These are phyloP conservation scores for Solanum sejunctum DNA, from an alignment of 257 asterid species.

Conservation along the genomic window DNA sequence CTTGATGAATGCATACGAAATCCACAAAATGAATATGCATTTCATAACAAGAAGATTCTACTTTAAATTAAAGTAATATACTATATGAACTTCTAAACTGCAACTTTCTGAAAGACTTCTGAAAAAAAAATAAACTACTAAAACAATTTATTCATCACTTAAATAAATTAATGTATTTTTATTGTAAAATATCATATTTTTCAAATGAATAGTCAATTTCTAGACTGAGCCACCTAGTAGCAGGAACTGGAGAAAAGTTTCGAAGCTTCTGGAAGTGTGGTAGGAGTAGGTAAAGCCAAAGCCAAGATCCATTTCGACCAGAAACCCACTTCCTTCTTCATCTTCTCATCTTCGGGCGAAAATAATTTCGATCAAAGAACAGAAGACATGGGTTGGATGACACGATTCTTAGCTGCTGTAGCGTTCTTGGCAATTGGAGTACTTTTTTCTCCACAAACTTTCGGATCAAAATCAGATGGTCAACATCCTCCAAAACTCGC, in stretches of 20 bases:
- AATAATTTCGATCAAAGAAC: background rate
- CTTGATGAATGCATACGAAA: background rate
- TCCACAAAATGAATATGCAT: no score
- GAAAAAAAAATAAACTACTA: background rate
- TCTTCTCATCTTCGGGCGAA: background rate
- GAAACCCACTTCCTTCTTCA: background rate
- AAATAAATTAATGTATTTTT: background rate
- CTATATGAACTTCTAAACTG: background rate
- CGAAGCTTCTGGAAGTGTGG: background rate
- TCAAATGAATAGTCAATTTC: background rate
- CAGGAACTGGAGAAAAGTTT: background rate
- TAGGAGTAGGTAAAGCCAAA: background rate
- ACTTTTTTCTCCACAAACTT: conserved; percentile 76
- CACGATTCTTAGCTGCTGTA: conserved; percentile 60
- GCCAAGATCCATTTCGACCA: background rate
- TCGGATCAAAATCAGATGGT: conserved; percentile 64
- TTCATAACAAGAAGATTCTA: background rate
- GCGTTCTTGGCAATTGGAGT: conserved; percentile 79
- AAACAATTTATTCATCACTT: background rate
- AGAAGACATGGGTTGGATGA: conserved; percentile 65
- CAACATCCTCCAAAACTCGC: conserved; percentile 32
- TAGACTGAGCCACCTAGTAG: background rate
- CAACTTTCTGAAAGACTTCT: background rate
- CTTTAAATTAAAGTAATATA: no score
- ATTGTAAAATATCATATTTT: background rate